These are phyloP conservation scores for Lactarius evosmus DNA, from an alignment of 768 basidiomycete species.

Conservation along the genomic window DNA sequence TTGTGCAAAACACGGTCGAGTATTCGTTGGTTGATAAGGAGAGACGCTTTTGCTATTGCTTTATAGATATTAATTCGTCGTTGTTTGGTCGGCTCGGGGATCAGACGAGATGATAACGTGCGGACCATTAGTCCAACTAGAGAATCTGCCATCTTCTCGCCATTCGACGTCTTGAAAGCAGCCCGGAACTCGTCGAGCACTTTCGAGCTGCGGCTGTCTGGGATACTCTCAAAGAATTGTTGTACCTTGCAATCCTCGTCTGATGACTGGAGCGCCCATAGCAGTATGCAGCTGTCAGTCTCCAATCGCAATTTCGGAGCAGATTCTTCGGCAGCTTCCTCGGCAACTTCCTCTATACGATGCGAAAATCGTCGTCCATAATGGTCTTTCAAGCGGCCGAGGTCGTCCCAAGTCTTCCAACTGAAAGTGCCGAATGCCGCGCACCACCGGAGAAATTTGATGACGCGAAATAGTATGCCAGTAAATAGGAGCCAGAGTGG, in stretches of 20 bases:
- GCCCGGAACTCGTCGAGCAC: not conserved
- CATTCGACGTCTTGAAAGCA: not conserved
- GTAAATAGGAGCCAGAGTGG: not conserved
- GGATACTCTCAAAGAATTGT: not conserved
- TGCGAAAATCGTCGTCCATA: not conserved
- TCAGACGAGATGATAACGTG: not conserved
- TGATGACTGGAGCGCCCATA: not conserved
- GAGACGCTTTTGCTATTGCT: not conserved
- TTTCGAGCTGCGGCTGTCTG: not conserved
- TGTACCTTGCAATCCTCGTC: slow-evolving; percentile 4
- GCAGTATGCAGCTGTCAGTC: not conserved
- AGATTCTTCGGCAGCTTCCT: not conserved
- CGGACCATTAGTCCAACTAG: slow-evolving; percentile 1
- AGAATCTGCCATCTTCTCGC: not conserved
- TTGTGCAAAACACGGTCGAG: not conserved
- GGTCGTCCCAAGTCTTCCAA: not conserved
- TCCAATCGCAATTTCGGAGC: not conserved
- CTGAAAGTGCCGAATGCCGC: not conserved
- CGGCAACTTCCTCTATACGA: not conserved
- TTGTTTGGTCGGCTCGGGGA: not conserved
- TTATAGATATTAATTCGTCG: not conserved
- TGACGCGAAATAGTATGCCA: not conserved
- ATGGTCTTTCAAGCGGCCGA: not conserved
- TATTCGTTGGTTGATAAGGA: not conserved
- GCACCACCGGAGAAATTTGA: not conserved